Base-by-base conservation (phyloP, 148 eudicot genomes). In the Drosera capensis region DNA sequence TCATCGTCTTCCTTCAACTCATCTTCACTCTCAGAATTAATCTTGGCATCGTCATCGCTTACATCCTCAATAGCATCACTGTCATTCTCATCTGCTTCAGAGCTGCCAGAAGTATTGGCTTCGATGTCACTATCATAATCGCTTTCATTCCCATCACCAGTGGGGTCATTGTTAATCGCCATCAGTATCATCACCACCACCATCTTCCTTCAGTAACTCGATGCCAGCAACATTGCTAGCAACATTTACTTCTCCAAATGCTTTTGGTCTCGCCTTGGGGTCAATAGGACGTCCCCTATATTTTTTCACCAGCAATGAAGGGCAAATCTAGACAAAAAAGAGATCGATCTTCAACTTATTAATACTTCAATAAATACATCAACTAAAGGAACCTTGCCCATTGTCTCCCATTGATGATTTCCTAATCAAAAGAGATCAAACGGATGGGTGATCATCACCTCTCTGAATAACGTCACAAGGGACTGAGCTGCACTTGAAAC, bases 401-500 rank as follows among this genome's bases (percentile, higher is more conserved):
- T n/a, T n/a, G n/a, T n/a, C n/a, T n/a, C n/a, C n/a, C n/a, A n/a
- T n/a, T n/a, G n/a, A n/a, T n/a, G n/a, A n/a, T n/a, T n/a, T n/a
- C n/a, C n/a, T n/a, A n/a, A n/a, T n/a, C n/a, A n/a, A n/a, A n/a
- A n/a, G n/a, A n/a, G n/a, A n/a, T n/a, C n/a, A n/a, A n/a, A n/a
- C n/a, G n/a, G 31, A 48, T n/a, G 16, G n/a, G 17, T 17, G 28
- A 37, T 25, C 14, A 48, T 52, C 80, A 80, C 99, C 93, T 90
- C 95, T 78, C 99, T 79, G 54, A 90, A 90, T 60, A 90, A 66
- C 42, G 78, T 67, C 51, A 80, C 29, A 52, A 90, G 87, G 14
- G 95, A 78, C 25, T 93, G 99, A 49, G 99, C 99, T 25, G 95
- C 81, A 63, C 77, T 68, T 25, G 95, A 73, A 73, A 90, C 78